Evolutionary conservation across 192 early-diverging fungal genomes (phyloP).

Genomic region (Coemansia sp.): DNA sequence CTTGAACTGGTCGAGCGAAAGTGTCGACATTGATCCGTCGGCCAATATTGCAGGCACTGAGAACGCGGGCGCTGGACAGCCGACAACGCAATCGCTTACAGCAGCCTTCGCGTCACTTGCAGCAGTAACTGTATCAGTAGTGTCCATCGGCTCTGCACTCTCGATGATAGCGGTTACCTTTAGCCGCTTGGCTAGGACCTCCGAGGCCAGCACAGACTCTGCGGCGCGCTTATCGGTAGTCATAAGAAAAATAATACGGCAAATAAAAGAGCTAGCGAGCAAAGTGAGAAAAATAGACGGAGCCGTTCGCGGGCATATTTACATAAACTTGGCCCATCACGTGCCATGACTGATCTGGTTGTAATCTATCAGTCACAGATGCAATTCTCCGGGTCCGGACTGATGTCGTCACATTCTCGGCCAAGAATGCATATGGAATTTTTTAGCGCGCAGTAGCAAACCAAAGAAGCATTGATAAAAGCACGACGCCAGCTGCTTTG

Average conservation of each 20-base stretch:
- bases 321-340: too few relatives aligned
- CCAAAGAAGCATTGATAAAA: not conserved
- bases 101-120: not conserved
- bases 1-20: slow-evolving; percentile 4
- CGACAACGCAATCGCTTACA: not conserved
- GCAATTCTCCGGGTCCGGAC: not conserved
- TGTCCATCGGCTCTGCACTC: not conserved
- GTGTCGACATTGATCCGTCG: not conserved
- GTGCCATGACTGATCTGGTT: not conserved
- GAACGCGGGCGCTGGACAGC: slow-evolving; percentile 10
- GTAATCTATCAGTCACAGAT: not conserved
- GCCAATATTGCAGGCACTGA: slow-evolving; percentile 8
- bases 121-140: not conserved
- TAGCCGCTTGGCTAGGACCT: not conserved
- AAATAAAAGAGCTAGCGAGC: not conserved
- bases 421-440: not conserved
- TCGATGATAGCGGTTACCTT: not conserved
- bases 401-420: not conserved
- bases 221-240: not conserved
- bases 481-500: not conserved
- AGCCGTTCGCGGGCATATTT: too few relatives aligned
- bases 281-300: too few relatives aligned
- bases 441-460: not conserved
- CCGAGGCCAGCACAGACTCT: not conserved
- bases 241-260: not conserved